Conservation (phyloP, 768 basidiomycete genomes). For the Leccinum disarticulatum region DNA sequence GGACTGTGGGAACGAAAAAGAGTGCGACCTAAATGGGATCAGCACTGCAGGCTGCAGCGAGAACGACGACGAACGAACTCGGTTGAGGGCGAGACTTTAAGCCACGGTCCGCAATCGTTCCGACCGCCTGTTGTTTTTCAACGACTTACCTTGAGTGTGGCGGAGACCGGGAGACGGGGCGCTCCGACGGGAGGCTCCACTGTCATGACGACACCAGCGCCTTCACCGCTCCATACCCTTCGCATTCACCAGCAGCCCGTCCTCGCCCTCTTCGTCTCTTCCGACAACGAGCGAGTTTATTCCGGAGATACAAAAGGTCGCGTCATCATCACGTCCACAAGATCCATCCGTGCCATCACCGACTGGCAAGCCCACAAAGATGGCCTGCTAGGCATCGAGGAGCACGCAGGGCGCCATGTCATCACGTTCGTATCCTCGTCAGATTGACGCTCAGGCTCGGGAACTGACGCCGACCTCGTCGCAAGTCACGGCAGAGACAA, state of each 20-base stretch:
- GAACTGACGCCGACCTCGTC: not conserved
- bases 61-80: no score
- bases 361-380: slow-evolving; percentile 81
- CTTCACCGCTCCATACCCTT: slow-evolving; percentile 71
- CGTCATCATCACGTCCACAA: slow-evolving; percentile 76
- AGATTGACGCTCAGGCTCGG: not conserved
- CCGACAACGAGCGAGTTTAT: slow-evolving; percentile 78
- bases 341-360: slow-evolving; percentile 68
- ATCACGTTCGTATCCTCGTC: slow-evolving; percentile 67
- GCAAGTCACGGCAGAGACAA: slow-evolving; percentile 67
- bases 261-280: slow-evolving; percentile 58
- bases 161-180: no score
- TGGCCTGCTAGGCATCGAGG: slow-evolving; percentile 74
- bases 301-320: slow-evolving; percentile 81
- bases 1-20: no score
- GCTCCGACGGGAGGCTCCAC: no score
- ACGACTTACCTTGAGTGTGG: no score
- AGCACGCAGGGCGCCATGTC: slow-evolving; percentile 55
- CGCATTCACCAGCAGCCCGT: slow-evolving; percentile 71
- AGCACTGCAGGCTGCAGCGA: no score
- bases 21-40: no score
- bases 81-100: no score
- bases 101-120: no score
- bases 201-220: slow-evolving; percentile 31
- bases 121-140: no score